Evolutionary conservation across 2,329 filamentous ascomycete genomes (phyloP).

Genomic region (Colletotrichum musicola): DNA sequence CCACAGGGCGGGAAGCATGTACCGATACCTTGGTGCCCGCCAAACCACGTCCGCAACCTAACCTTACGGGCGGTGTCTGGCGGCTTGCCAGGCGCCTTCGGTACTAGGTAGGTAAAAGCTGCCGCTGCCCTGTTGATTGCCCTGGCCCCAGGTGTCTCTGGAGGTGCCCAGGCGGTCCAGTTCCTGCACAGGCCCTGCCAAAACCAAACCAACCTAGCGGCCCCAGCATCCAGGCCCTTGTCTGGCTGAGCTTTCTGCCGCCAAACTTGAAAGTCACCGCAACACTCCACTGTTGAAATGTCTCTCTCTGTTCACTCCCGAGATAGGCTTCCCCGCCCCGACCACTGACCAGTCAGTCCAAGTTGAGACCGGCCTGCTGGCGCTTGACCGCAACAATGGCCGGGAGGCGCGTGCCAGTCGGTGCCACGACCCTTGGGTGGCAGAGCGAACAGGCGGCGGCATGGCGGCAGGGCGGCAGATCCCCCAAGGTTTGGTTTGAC

Average conservation of each 20-base stretch:
- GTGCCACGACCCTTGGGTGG: conserved; percentile 17
- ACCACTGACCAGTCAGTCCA: conserved; percentile 39
- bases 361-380: conserved; percentile 33
- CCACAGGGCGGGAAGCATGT: conserved; percentile 2
- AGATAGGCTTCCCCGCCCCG: conserved; percentile 27
- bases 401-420: conserved; percentile 37
- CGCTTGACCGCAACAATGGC: conserved; percentile 39
- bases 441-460: neutral
- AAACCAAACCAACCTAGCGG: neutral
- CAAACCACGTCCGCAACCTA: too few relatives aligned
- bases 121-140: neutral
- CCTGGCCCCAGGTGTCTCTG: conserved; percentile 12
- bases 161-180: conserved; percentile 1
- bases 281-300: neutral
- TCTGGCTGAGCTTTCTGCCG: neutral
- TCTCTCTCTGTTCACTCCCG: neutral
- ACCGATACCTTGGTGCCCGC: neutral
- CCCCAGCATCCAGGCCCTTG: neutral
- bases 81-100: too few relatives aligned
- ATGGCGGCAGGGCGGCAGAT: conserved; percentile 27
- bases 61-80: too few relatives aligned
- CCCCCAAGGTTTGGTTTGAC: conserved; percentile 26
- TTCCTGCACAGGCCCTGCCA: conserved; percentile 33
- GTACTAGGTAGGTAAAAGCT: too few relatives aligned
- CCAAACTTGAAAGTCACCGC: conserved; percentile 15